These are phyloP conservation scores for Quillaja saponaria DNA, from an alignment of 306 rosid genomes.

Conservation along the genomic window DNA sequence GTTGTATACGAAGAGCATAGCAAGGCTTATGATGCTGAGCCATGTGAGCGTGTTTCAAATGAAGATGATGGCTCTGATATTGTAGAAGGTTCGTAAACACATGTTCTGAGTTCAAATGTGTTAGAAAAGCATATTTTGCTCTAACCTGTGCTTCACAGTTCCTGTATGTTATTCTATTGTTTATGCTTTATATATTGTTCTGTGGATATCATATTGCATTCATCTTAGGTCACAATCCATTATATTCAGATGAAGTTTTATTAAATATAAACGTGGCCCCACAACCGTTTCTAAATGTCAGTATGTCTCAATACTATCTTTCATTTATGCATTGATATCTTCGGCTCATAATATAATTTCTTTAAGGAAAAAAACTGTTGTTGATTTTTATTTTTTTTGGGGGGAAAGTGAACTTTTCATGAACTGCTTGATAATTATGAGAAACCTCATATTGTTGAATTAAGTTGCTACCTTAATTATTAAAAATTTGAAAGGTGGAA, in stretches of 20 bases:
- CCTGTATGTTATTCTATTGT: slow-evolving; percentile 7
- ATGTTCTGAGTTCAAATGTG: slow-evolving; percentile 1
- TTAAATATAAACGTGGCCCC: no score
- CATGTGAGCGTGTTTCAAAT: slow-evolving; percentile 40
- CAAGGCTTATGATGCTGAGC: slow-evolving; percentile 77
- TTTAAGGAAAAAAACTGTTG: no score
- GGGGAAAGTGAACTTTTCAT: no score
- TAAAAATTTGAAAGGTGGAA: no score
- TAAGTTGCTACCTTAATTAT: no score
- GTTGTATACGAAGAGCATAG: slow-evolving; percentile 88
- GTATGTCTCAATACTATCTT: no score
- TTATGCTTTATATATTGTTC: background rate
- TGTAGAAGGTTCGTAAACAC: slow-evolving; percentile 60
- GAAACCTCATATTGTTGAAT: no score
- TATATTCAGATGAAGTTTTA: background rate
- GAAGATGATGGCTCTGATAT: slow-evolving; percentile 52
- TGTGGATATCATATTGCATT: slow-evolving; percentile 11
- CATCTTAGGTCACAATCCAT: slow-evolving; percentile 5
- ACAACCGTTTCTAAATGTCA: no score
- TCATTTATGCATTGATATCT: no score
- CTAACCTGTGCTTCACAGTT: slow-evolving; percentile 3
- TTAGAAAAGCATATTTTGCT: background rate
- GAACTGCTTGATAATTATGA: no score
- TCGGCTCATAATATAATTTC: no score
- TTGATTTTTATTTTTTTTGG: no score